Evolutionary conservation across 2,329 filamentous ascomycete species (phyloP), one percentile per base, ranked within the genome.

Genomic region (Metarhizium brunneum): DNA sequence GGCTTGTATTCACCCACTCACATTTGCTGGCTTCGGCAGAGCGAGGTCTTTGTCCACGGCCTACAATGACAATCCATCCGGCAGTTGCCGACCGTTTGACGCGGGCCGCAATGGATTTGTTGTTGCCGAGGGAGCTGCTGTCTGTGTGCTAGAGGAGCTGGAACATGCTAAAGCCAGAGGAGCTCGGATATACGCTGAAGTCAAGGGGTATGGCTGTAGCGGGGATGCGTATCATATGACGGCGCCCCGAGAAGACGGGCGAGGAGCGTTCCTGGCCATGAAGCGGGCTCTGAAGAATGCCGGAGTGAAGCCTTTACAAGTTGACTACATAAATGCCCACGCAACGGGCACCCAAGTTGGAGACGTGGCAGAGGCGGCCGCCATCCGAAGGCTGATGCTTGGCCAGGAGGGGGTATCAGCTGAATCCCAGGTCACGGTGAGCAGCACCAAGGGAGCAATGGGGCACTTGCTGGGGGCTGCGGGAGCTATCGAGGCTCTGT

Each of bases 271-370:
- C 35, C 75, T 88, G 50, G 88, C 92, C 3, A 99, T 99, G 94
- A 87, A 81, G 67, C 83, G 83, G 61, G 92, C 92, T 0, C 72
- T 99, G 57, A 84, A 79, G 63, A 82, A 88, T 65, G 90, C 91
- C 0, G 72, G 78, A 0, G 66, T 95, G 42, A 77, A 76, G 53
- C 92, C 94, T 0, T 71, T 72, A 0, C 73, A 84, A 45, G 84
- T 99, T 4, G 89, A 92, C 68, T 99, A 99, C 68, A 82, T 99
- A 66, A 99, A 97, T 65, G 94, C 94, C 1, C 94, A 99, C 67
- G 94, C 92, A 1, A 99, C 94, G 1, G 89, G 88, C 25, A 99
- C 92, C 0, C 70, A 78, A 6, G 79, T 97, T 2, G 94, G 94
- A 0, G 94, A 99, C 72, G 80, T 82, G 25, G 92, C 94, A 1